A percentile compares a stretch with the other conserved stretches of the same genome.
Evolutionary conservation across 805 yeast genomes (phyloP).

Genomic region (Tetrapisispora phaffii): DNA sequence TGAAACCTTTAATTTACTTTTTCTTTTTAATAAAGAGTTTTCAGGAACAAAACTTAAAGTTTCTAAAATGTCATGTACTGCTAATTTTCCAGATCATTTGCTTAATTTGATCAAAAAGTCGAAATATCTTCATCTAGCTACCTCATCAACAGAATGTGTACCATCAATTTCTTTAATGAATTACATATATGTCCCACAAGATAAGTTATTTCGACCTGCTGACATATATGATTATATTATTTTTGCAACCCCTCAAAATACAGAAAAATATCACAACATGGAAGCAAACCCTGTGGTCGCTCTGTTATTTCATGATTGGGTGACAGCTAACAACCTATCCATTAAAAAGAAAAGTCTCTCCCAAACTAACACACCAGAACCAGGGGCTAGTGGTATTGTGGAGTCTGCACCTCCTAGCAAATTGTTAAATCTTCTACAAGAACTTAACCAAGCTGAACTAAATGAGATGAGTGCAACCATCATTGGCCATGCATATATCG

Average conservation of each 20-base stretch:
- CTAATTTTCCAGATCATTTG: conserved; percentile 32
- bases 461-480: conserved; percentile 77
- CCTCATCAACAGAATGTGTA: conserved; percentile 50
- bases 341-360: conserved; percentile 23
- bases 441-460: conserved; percentile 69
- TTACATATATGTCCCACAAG: conserved; percentile 51
- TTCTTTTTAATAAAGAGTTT: no score
- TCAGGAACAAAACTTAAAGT: not conserved
- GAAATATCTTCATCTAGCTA: conserved; percentile 74
- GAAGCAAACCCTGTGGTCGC: conserved; percentile 67
- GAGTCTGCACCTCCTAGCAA: conserved; percentile 25
- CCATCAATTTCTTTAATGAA: conserved; percentile 93
- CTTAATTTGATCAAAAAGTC: conserved; percentile 45
- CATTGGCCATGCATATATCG: conserved; percentile 56
- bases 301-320: conserved; percentile 84
- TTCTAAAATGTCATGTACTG: conserved; percentile 23
- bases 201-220: conserved; percentile 12
- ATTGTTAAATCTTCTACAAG: conserved; percentile 54
- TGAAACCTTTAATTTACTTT: no score
- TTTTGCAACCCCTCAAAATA: conserved; percentile 58
- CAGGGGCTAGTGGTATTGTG: not conserved
- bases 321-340: conserved; percentile 43
- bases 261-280: conserved; percentile 69
- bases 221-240: conserved; percentile 42
- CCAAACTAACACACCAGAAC: conserved; percentile 25